Base-by-base conservation (phyloP, 2,329 filamentous ascomycete genomes). In the Cryphonectria naterciae region DNA sequence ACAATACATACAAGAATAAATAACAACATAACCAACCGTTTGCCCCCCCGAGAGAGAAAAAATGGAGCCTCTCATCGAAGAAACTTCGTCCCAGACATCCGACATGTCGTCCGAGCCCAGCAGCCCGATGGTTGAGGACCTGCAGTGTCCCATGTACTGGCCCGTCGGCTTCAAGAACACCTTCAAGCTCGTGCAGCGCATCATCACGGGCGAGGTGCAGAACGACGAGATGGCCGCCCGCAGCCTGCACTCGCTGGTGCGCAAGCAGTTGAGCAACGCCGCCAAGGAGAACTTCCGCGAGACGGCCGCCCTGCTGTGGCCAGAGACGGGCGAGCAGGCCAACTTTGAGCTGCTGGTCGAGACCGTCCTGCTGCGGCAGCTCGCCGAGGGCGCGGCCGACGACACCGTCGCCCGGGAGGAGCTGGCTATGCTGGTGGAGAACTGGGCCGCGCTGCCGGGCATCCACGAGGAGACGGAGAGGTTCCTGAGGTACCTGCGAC, bases 161-260 rank as follows among this genome's bases (percentile, higher is more conserved):
- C 71, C 71, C 22, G 67, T 70, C 37, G 67, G 54, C 65, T 72
- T 66, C 52, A 73, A 74, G n/a, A 77, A 76, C 39, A 70, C 74
- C 15, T 77, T 75, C 70, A 75, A 72, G 32, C 74, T 75, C 1
- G 46, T 76, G 11, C 74, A 74, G 17, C 77, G 77, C 65, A 73
- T 79, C 70, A 74, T 73, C 32, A 71, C 75, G 73, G 77, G 75
- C 68, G 65, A 74, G 46, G 68, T 79, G 46, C 75, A 77, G 52
- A 69, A 76, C 46, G 75, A 77, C 67, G 73, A 78, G 71, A 68
- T 68, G 15, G 71, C 71, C 7, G 71, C 71, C 3, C 71, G 71
- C 22, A 68, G 65, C 61, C 65, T 72, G 43, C 71, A 72, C 71
- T 61, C 69, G 61, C 68, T 72, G 25, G 71, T 72, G 65, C 71